Conservation (phyloP, 805 yeast species). For the Naumovozyma dairenensis region DNA sequence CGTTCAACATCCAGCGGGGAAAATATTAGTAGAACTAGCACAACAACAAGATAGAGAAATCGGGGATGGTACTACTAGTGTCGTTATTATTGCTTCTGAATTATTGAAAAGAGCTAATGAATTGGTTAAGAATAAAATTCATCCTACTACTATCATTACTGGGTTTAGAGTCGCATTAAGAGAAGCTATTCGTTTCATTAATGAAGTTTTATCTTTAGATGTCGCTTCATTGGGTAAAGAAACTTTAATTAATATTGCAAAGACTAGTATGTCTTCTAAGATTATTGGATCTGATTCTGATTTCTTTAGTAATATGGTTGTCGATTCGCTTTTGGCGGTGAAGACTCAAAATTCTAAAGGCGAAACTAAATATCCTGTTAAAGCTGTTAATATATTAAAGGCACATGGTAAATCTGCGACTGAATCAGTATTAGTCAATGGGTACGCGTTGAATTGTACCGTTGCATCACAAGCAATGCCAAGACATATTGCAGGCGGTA, state of each 20-base stretch:
- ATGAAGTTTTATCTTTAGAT: constrained; percentile 71
- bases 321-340: constrained; percentile 91
- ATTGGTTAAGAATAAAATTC: constrained; percentile 83
- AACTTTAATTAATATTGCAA: constrained; percentile 81
- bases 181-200: constrained; percentile 81
- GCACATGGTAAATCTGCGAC: constrained; percentile 92
- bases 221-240: constrained; percentile 77
- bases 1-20: constrained; percentile 98
- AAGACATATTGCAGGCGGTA: constrained; percentile 36
- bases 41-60: constrained; percentile 98
- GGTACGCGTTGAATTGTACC: constrained; percentile 94
- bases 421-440: constrained; percentile 81
- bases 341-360: constrained; percentile 83
- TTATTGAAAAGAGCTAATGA: constrained; percentile 87
- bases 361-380: constrained; percentile 86
- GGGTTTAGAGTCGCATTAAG: constrained; percentile 90
- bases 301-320: constrained; percentile 83
- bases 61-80: constrained; percentile 97
- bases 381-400: constrained; percentile 90
- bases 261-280: constrained; percentile 94
- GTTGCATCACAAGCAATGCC: constrained; percentile 96
- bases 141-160: constrained; percentile 95
- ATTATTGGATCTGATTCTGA: constrained; percentile 91
- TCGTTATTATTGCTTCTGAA: constrained; percentile 92
- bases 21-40: constrained; percentile 90